Evolutionary conservation across 345 rosid species (phyloP), one percentile per base, ranked within the genome.

Genomic region (Pistacia integerrima): DNA sequence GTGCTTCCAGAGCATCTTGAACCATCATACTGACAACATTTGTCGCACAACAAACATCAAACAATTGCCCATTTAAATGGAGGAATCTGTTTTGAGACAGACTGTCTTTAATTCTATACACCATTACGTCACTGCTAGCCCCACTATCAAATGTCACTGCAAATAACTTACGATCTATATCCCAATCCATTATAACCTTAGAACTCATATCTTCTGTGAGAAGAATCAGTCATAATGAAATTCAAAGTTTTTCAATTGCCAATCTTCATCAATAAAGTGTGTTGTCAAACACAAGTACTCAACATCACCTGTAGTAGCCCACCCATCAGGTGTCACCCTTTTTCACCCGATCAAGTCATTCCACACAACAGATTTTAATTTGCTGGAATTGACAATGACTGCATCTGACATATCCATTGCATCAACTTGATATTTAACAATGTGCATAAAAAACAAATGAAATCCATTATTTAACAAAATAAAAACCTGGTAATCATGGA

Each of bases 321-420:
- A 90, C 54, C 79, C 63, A 82, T 88, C 87, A 13, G 85, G 80
- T 85, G 8, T 93, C 97, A 1, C 94, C 97, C 76, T 87, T 90
- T 76, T 88, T 91, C 28, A 90, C 88, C 75, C 92, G 79, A 76
- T 93, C 98, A 48, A 93, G 84, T 93, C 98, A 61, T 90, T 93
- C 97, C 97, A 93, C 33, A 93, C 97, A 30, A 87, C 89, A 77
- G 98, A 93, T 77, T 91, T 93, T 72, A 93, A 74, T 75, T 94
- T 85, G 83, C 89, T 87, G 1, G 97, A 87, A 75, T 89, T 91
- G 60, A 90, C 86, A 18, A 87, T 79, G 77, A 93, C 94, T 18
- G 91, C 98, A 82, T 90, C 98, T 69, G 97, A 84, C 73, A 91
- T 76, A 81, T 93, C 98, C 94, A 93, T 90, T 79, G 77, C 86